Evolutionary conservation across 306 rosid genomes (phyloP), one percentile per base, ranked within the genome.

Genomic region (Purshia tridentata): DNA sequence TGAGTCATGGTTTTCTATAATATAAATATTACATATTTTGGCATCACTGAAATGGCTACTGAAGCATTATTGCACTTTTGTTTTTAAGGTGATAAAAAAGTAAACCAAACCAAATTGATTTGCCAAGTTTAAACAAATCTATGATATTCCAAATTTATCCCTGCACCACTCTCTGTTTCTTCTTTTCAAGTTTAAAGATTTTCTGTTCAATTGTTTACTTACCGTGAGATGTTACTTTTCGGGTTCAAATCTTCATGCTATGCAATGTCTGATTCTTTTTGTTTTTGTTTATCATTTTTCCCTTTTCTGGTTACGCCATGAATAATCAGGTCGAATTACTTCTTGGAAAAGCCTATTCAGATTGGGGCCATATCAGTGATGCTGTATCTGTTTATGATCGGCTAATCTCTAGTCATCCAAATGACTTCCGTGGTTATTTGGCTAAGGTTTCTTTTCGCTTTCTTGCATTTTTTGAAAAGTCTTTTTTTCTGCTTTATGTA

Each of bases 261-360:
- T 50, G 18, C 72, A 18, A 74, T 46, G 72, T 56, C 48, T 57
- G 68, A 77, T 69, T 3, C 41, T 40, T 23, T 46, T 52, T 7
- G 35, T 62, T 70, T 41, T 44, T 58, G 13, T 49, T 42, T 15
- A 8, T 65, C 11, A 6, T 37, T 8, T 46, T 50, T 39, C 39
- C 23, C 39, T 52, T 67, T 54, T 57, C 59, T 39, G 39, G 49
- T 67, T 75, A 73, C 73, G 57, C 45, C 47, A 67, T 74, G 51
- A 14, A 54, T 10, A 68, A 62, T 74, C 91, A 93, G 98, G 88
- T 93, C 69, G 98, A 93, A 41, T 91, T 93, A 85, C 97, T 93
- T 76, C 97, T 93, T 70, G 96, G 97, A 63, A 93, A 93, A 85
- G 92, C 97, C 41, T 93, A 91, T 82, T 89, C 97, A 70, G 96